Conservation (phyloP, 306 rosid genomes). For the Prunus dulcis region DNA sequence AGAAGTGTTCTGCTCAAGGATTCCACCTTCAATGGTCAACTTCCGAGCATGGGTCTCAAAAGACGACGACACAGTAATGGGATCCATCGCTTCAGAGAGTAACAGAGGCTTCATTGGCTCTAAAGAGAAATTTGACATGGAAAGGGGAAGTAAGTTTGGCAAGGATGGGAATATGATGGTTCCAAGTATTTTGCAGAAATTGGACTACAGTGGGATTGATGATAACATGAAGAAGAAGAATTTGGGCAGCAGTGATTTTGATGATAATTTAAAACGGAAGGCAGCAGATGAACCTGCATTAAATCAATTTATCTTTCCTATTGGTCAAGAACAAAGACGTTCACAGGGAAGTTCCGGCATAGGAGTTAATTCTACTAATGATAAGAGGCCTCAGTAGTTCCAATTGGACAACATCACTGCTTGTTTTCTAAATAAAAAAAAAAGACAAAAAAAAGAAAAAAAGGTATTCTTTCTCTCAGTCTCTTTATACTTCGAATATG, state of each 20-base stretch:
- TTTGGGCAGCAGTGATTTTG: conserved; percentile 39
- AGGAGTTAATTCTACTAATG: conserved; percentile 2
- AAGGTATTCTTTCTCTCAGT: conserved; percentile 42
- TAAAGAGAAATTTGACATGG: conserved; percentile 57
- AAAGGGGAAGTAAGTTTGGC: conserved; percentile 41
- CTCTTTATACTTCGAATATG: background rate
- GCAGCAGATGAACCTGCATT: conserved; percentile 28
- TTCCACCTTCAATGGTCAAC: conserved; percentile 56
- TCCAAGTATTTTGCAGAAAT: conserved; percentile 50
- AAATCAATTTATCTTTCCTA: conserved; percentile 33
- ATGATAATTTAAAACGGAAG: conserved; percentile 40
- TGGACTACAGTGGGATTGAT: conserved; percentile 55
- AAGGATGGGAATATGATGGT: conserved; percentile 38
- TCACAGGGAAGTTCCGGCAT: conserved; percentile 28
- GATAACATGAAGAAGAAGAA: conserved; percentile 42
- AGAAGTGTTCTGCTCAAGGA: conserved; percentile 66
- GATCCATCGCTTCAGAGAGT: conserved; percentile 39
- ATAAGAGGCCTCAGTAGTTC: conserved; percentile 34
- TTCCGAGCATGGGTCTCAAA: conserved; percentile 62
- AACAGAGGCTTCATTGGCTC: conserved; percentile 45
- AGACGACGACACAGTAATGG: conserved; percentile 36
- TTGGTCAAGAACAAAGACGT: conserved; percentile 27
- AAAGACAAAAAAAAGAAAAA: background rate
- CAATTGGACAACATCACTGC: conserved; percentile 21
- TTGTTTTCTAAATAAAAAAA: conserved; percentile 5